A percentile compares a stretch with the other conserved stretches of the same genome.
These are phyloP conservation scores for Tetrahymena borealis DNA, from an alignment of 73 alveolate species.

Conservation along the genomic window DNA sequence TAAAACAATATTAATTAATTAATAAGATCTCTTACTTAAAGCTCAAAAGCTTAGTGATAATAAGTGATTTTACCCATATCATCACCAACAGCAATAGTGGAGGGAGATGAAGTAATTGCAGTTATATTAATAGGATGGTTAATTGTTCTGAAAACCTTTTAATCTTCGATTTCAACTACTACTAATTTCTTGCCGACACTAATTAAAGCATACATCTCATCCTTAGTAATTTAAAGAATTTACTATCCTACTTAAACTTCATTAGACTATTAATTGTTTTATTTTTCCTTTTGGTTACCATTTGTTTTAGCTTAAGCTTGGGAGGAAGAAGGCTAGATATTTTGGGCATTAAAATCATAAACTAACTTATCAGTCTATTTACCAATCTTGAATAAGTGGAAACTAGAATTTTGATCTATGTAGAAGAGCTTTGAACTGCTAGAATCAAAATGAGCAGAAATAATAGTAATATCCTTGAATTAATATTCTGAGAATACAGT, in stretches of 20 bases:
- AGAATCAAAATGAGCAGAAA: neutral
- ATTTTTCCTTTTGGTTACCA: neutral
- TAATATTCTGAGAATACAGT: neutral
- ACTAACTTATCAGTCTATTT: neutral
- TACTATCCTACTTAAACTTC: neutral
- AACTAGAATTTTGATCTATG: neutral
- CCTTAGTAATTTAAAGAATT: neutral
- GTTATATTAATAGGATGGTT: neutral
- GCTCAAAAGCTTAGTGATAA: neutral
- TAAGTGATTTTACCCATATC: neutral
- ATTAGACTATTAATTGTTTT: neutral
- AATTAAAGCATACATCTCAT: neutral
- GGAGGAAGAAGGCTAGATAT: no score
- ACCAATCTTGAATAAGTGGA: neutral
- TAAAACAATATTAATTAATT: no score
- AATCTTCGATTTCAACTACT: neutral
- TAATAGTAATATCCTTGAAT: neutral
- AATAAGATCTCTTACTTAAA: neutral
- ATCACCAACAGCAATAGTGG: neutral
- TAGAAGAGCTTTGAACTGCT: neutral
- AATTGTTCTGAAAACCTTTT: neutral
- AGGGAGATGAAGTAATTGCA: neutral
- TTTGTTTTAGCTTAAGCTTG: neutral
- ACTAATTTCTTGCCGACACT: neutral
- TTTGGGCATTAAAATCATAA: neutral